These are phyloP conservation scores for Lepidopterella palustris DNA, from an alignment of 495 filamentous ascomycete genomes.

Conservation along the genomic window DNA sequence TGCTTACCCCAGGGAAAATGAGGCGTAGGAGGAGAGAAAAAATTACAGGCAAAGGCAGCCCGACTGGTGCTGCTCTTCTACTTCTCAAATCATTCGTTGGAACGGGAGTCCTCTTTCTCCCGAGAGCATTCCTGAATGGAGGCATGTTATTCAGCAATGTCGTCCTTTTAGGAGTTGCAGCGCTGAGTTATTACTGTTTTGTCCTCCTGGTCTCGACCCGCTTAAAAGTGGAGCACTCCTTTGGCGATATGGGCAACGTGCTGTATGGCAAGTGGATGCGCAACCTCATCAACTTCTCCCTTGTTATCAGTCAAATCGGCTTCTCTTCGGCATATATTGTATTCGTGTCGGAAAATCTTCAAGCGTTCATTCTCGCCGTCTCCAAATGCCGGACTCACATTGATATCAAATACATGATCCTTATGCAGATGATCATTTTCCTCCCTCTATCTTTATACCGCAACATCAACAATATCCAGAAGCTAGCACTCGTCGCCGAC, in stretches of 20 bases:
- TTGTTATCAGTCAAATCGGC: slow-evolving; percentile 89
- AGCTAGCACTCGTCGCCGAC: slow-evolving; percentile 74
- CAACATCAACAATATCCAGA: slow-evolving; percentile 91
- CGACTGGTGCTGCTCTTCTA: slow-evolving; percentile 68
- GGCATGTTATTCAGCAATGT: slow-evolving; percentile 95
- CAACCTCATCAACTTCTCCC: slow-evolving; percentile 75
- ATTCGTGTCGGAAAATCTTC: slow-evolving; percentile 91
- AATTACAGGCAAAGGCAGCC: slow-evolving; percentile 61
- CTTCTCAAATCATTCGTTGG: slow-evolving; percentile 96
- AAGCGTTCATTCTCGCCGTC: slow-evolving; percentile 83
- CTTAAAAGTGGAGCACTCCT: slow-evolving; percentile 75
- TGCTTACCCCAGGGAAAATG: slow-evolving; percentile 68
- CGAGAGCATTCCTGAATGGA: slow-evolving; percentile 86
- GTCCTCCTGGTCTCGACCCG: slow-evolving; percentile 84
- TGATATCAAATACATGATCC: slow-evolving; percentile 78
- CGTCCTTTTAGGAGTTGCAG: slow-evolving; percentile 75
- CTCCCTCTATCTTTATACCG: slow-evolving; percentile 86
- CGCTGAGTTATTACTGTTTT: slow-evolving; percentile 92
- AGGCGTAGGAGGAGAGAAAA: slow-evolving; percentile 64
- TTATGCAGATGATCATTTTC: slow-evolving; percentile 91
- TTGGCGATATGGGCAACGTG: slow-evolving; percentile 90
- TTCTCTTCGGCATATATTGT: slow-evolving; percentile 98
- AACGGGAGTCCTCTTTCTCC: slow-evolving; percentile 94
- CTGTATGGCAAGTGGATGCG: slow-evolving; percentile 91
- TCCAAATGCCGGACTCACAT: slow-evolving; percentile 74